Percentiles rank a stretch among this genome's conserved stretches.
Evolutionary conservation across 257 asterid genomes (phyloP).

Genomic region (Striga asiatica): DNA sequence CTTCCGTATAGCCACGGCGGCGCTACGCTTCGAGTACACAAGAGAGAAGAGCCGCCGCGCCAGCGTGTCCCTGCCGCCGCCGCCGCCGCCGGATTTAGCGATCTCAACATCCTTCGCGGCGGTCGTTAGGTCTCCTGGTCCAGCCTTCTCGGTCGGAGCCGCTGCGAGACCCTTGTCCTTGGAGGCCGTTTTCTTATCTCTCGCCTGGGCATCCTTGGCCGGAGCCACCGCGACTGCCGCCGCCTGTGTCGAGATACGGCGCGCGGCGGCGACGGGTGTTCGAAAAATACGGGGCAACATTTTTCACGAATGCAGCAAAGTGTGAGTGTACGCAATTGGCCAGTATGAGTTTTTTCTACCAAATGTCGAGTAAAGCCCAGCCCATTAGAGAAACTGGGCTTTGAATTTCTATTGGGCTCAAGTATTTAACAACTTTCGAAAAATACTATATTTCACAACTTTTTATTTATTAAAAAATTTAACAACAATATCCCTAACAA

Average conservation of each 20-base stretch:
- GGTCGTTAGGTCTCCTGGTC: not conserved
- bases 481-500: too few species aligned
- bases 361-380: slow-evolving; percentile 1
- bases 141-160: not conserved
- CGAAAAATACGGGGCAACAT: slow-evolving; percentile 31
- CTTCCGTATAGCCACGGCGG: slow-evolving; percentile 51
- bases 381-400: slow-evolving; percentile 11
- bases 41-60: slow-evolving; percentile 64
- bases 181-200: slow-evolving; percentile 4
- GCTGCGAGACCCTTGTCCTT: not conserved
- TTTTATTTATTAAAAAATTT: too few species aligned
- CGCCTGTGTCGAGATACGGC: slow-evolving; percentile 43
- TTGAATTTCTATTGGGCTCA: not conserved
- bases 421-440: not conserved
- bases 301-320: not conserved
- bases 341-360: not conserved
- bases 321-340: not conserved
- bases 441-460: too few species aligned
- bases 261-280: slow-evolving; percentile 49
- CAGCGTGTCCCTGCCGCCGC: slow-evolving; percentile 46
- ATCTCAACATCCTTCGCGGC: not conserved
- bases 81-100: slow-evolving; percentile 17
- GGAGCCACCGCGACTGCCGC: slow-evolving; percentile 22
- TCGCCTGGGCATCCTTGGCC: slow-evolving; percentile 14
- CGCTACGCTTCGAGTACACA: slow-evolving; percentile 67